Evolutionary conservation across 495 filamentous ascomycete genomes (phyloP).

Genomic region (Mycothermus thermophilus): DNA sequence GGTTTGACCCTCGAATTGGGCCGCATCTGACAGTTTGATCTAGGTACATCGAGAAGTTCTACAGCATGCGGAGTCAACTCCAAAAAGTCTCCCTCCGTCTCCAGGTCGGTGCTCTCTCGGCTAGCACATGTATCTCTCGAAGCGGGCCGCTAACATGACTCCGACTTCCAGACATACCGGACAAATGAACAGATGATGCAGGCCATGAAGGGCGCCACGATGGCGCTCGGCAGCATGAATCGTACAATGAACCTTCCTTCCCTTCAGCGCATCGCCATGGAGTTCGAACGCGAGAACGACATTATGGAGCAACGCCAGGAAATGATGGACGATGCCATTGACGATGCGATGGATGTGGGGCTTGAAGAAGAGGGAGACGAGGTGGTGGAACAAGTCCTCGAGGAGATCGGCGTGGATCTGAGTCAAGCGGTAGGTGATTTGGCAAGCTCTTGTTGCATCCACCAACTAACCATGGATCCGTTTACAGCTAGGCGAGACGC

Average conservation of each 20-base stretch:
- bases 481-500: conserved; percentile 67
- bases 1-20: too few relatives aligned
- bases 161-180: conserved; percentile 59
- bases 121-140: neutral
- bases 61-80: conserved; percentile 90
- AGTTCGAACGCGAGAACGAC: conserved; percentile 97
- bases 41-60: conserved; percentile 96
- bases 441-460: neutral
- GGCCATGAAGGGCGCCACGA: conserved; percentile 95
- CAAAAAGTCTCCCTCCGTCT: conserved; percentile 92
- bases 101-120: conserved; percentile 45
- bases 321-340: conserved; percentile 99
- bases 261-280: conserved; percentile 94
- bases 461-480: too few relatives aligned
- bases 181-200: conserved; percentile 99
- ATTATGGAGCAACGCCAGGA: conserved; percentile 98
- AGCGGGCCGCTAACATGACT: conserved; percentile 4
- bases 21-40: too few relatives aligned
- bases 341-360: conserved; percentile 89
- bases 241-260: conserved; percentile 91
- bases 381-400: conserved; percentile 86
- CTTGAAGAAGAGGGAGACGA: conserved; percentile 87
- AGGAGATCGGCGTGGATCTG: conserved; percentile 92
- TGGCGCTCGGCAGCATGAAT: conserved; percentile 90
- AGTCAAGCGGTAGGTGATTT: conserved; percentile 57